Base-by-base conservation (phyloP, 768 basidiomycete species). In the Lentinus brumalis region DNA sequence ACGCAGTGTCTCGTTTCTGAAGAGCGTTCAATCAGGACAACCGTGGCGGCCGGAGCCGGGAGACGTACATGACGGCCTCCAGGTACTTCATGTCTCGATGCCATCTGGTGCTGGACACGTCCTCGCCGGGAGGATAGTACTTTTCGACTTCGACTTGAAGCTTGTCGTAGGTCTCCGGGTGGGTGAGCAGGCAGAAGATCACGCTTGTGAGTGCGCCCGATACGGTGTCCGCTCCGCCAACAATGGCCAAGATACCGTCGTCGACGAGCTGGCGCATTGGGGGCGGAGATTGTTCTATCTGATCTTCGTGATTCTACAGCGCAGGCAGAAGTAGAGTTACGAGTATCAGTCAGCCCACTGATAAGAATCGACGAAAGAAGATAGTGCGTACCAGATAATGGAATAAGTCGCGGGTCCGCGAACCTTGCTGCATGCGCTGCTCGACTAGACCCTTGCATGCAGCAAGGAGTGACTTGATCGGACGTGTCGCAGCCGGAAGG, bases 1-100 rank as follows among this genome's bases (percentile, higher is more conserved):
- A 21, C 81, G 77, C 29, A 83, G 63, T 2, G 71, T 69, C 68
- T 83, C 82, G 40, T 82, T 80, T 61, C 81, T 83, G 54, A 47
- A 45, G n/a, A 45, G 29, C 11, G 16, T 21, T 66, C 8, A 42
- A 74, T 76, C 77, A 12, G 75, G 73, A n/a, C 76, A 54, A 0
- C 77, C 72, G 57, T 78, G 77, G 26, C 74, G 70, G 12, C 71
- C 21, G 75, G 4, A 45, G 4, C 10, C 45, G 18, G 26, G 41
- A 26, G 10, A 51, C 65, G 3, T n/a, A 63, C 65, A 66, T 61
- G 30, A 63, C 61, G 1, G 66, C 66, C 18, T 56, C 59, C 12
- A 67, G 44, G 41, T 59, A 64, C 14, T 57, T 56, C 60, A 64
- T 57, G 4, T 62, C 41, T 8, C 30, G 38, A 29, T 61, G 60